Base-by-base conservation (phyloP, 306 rosid genomes). In the Cucurbita moschata region DNA sequence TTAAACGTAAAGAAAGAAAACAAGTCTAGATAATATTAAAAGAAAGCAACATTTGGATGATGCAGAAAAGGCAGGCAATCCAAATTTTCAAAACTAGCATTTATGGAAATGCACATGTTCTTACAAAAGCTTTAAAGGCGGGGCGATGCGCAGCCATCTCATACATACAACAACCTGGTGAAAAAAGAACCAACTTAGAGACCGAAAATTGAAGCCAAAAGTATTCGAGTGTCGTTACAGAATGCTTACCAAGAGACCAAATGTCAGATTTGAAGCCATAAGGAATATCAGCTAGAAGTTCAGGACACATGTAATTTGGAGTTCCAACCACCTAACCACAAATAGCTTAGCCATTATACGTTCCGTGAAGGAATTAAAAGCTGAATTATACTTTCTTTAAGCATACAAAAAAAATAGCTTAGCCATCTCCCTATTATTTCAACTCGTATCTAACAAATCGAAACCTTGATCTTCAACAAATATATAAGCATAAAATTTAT, bases 61-160 rank as follows among this genome's bases (percentile, higher is more conserved):
- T 18, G 47, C 50, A 37, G 19, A 10, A 72, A 50, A 14, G 26
- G 46, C 1, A 38, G 38, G 4, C 43, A 37, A 42, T 11, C 39
- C 15, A 58, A 57, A 55, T 10, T 14, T 61, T 18, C n/a, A 43
- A 23, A 30, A 30, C 35, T 44, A 56, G 6, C 6, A 12, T 43
- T 23, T 13, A 21, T 21, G 71, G 7, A 26, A 75, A 19, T 13
- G 71, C 64, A 83, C 60, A 62, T 73, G 79, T 75, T 75, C 97
- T 89, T 89, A 95, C 99, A 75, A 91, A 95, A 74, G 99, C 99
- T 87, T 95, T 91, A 79, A 95, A 95, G 64, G 99, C 99, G 15
- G 92, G 99, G 77, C 97, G 99, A 86, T 84, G 87, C 75, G 99
- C 99, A 60, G 97, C 96, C 97, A 95, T 95, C 89, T 95, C 99